These are phyloP conservation scores for Trichosporon sp. DNA, from an alignment of 1,284 basidiomycete genomes.

Conservation along the genomic window DNA sequence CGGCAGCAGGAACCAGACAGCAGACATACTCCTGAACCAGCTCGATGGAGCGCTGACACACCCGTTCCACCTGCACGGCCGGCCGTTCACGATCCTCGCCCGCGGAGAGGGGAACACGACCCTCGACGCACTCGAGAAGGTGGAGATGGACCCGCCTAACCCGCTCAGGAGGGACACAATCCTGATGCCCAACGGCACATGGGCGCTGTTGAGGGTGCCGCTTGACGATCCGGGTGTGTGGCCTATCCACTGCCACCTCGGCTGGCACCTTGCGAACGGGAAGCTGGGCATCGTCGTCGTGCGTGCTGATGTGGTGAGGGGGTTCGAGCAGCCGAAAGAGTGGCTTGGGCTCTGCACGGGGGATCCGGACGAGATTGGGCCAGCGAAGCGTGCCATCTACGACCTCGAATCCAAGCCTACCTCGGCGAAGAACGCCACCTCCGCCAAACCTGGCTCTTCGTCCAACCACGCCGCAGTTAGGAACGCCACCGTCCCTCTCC, in stretches of 20 bases:
- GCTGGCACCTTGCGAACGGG: conserved; percentile 37
- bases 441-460: too few species aligned
- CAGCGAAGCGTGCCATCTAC: too few species aligned
- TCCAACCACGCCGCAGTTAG: too few species aligned
- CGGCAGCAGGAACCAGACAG: conserved; percentile 29
- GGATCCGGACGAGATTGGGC: conserved; percentile 25
- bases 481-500: too few species aligned
- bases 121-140: background rate
- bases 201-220: conserved; percentile 40
- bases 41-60: conserved; percentile 46
- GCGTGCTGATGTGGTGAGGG: conserved; percentile 31
- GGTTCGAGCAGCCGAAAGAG: conserved; percentile 22
- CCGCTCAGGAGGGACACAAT: background rate
- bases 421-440: too few species aligned
- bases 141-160: background rate
- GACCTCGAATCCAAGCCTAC: too few species aligned
- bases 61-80: conserved; percentile 51
- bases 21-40: conserved; percentile 53
- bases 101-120: conserved; percentile 45
- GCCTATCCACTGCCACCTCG: conserved; percentile 42
- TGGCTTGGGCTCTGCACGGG: conserved; percentile 35
- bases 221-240: conserved; percentile 40
- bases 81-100: conserved; percentile 44
- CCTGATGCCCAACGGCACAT: conserved; percentile 39
- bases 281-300: conserved; percentile 34